These are phyloP conservation scores for Sugiyamaella valdiviana DNA, from an alignment of 805 yeast genomes.

Conservation along the genomic window DNA sequence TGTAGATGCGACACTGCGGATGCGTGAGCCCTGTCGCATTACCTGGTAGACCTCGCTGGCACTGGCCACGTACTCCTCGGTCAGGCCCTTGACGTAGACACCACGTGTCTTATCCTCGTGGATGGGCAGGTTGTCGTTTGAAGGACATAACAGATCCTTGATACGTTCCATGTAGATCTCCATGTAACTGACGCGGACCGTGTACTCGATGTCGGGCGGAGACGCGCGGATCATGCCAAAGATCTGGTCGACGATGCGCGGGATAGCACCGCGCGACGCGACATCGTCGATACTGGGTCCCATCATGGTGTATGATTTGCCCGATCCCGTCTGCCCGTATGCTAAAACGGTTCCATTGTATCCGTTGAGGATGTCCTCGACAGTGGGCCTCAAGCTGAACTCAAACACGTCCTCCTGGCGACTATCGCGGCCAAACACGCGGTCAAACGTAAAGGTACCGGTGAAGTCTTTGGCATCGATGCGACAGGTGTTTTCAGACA, in stretches of 20 bases:
- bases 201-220: slow-evolving; percentile 50
- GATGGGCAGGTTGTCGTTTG: slow-evolving; percentile 40
- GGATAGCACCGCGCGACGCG: slow-evolving; percentile 58
- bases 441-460: slow-evolving; percentile 52
- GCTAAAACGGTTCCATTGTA: slow-evolving; percentile 72
- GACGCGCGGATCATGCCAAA: slow-evolving; percentile 48
- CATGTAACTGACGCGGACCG: slow-evolving; percentile 64
- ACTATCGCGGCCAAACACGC: slow-evolving; percentile 48
- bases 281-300: slow-evolving; percentile 42
- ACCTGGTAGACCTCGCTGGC: slow-evolving; percentile 52
- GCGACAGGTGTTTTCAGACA: slow-evolving; percentile 23
- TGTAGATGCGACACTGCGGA: slow-evolving; percentile 55
- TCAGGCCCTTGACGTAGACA: slow-evolving; percentile 64
- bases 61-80: slow-evolving; percentile 52
- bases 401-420: slow-evolving; percentile 55
- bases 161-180: slow-evolving; percentile 79
- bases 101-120: slow-evolving; percentile 63
- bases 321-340: slow-evolving; percentile 76
- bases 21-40: slow-evolving; percentile 51
- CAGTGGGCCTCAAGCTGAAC: slow-evolving; percentile 53
- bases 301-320: slow-evolving; percentile 73
- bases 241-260: slow-evolving; percentile 61
- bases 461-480: slow-evolving; percentile 25
- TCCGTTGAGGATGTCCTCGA: slow-evolving; percentile 67
- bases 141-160: slow-evolving; percentile 56